A percentile compares a stretch with the other conserved stretches of the same genome.
These are phyloP conservation scores for Neurospora sp. DNA, from an alignment of 495 filamentous ascomycete species.

Conservation along the genomic window DNA sequence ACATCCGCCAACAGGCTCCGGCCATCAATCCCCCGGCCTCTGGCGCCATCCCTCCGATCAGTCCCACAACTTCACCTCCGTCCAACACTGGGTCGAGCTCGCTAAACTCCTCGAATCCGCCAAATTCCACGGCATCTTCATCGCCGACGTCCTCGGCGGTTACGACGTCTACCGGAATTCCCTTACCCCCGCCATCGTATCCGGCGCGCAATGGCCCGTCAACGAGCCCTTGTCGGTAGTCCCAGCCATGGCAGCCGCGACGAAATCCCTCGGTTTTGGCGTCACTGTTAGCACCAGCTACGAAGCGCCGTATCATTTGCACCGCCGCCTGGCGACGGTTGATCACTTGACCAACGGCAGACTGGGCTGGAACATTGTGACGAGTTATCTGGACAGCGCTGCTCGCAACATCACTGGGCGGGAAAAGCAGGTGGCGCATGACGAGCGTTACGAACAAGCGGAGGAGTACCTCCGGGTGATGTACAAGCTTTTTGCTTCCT, in stretches of 20 bases:
- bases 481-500: conserved; percentile 62
- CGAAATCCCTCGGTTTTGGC: conserved; percentile 53
- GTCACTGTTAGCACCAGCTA: conserved; percentile 59
- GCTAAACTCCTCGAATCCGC: conserved; percentile 48
- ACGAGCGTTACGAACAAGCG: conserved; percentile 56
- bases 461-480: conserved; percentile 60
- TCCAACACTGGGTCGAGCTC: conserved; percentile 47
- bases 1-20: conserved; percentile 30
- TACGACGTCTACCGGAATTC: conserved; percentile 59
- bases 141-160: conserved; percentile 46
- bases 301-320: conserved; percentile 61
- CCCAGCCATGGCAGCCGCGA: conserved; percentile 40
- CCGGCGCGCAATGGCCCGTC: conserved; percentile 60
- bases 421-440: conserved; percentile 47
- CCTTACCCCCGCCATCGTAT: conserved; percentile 45
- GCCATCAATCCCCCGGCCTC: conserved; percentile 54
- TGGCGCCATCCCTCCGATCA: conserved; percentile 49
- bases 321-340: conserved; percentile 51
- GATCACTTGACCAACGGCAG: conserved; percentile 60
- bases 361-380: conserved; percentile 41
- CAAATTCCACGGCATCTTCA: conserved; percentile 54
- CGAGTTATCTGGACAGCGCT: conserved; percentile 56
- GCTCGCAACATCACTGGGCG: conserved; percentile 49
- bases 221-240: conserved; percentile 40
- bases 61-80: conserved; percentile 41